Evolutionary conservation across 768 basidiomycete genomes (phyloP).

Genomic region (Kwoniella botswanensis): DNA sequence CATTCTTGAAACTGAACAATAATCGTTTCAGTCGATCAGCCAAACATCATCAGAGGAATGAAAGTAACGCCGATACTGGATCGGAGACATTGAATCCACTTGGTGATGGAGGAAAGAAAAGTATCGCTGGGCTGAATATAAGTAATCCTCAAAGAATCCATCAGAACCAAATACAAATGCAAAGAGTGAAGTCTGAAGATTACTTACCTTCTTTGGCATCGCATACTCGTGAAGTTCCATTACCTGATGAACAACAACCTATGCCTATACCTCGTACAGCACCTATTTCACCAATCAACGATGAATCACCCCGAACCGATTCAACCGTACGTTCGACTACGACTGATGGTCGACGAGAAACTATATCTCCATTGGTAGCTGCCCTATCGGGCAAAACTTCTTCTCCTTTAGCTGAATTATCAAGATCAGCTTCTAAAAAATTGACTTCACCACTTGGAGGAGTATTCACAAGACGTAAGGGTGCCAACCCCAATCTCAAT

Average conservation of each 20-base stretch:
- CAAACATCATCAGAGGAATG: not conserved
- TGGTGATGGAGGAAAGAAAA: not conserved
- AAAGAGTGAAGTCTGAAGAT: not conserved
- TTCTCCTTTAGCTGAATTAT: constrained; percentile 18
- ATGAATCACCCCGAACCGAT: not conserved
- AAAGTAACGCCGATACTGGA: not conserved
- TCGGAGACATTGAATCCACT: not conserved
- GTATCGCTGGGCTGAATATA: constrained; percentile 1
- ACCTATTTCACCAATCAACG: not conserved
- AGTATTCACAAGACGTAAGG: not conserved
- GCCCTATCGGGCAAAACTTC: constrained; percentile 18
- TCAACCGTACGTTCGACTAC: not conserved
- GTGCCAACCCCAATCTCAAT: not conserved
- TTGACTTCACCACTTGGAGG: not conserved
- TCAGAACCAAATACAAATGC: not conserved
- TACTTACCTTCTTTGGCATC: constrained; percentile 5
- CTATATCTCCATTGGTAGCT: constrained; percentile 12
- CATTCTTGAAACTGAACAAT: constrained; percentile 8
- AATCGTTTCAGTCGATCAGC: not conserved
- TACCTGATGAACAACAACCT: not conserved
- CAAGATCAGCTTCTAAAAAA: constrained; percentile 5
- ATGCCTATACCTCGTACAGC: not conserved
- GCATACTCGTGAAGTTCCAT: not conserved
- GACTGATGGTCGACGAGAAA: not conserved
- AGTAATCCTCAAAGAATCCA: constrained; percentile 1